Percentiles rank a stretch among this genome's conserved stretches.
phyloP scores from a whole-genome alignment of 257 asterid species.

The Agastache rugosa region DNA sequence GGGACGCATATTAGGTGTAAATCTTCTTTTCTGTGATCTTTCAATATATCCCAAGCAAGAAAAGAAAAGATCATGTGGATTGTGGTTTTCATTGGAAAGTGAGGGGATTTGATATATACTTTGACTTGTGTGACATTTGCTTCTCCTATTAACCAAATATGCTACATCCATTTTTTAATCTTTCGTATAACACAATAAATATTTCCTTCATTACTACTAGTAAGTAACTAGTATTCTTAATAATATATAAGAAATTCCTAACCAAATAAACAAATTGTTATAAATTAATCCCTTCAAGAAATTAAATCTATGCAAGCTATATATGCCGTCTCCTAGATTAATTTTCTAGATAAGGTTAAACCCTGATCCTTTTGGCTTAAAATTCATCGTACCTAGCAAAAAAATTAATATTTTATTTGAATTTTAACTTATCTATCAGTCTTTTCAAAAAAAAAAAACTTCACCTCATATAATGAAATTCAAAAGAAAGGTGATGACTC shows the following conservation, averaged over 20 bases:
- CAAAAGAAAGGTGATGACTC: conserved; percentile 43
- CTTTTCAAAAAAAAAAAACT: conserved; percentile 31
- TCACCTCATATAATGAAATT: conserved; percentile 33
- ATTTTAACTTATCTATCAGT: neutral
- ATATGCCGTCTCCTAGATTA: neutral
- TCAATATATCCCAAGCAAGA: conserved; percentile 65
- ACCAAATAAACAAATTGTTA: neutral
- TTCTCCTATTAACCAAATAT: conserved; percentile 35
- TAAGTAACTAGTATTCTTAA: neutral
- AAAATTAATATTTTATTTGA: neutral
- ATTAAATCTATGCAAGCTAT: neutral
- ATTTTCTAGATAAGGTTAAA: neutral
- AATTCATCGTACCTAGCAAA: neutral
- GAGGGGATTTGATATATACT: conserved; percentile 29
- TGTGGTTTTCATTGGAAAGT: conserved; percentile 54
- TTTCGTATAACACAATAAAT: neutral
- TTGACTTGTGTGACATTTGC: conserved; percentile 38
- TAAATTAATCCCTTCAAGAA: neutral
- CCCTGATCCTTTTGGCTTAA: neutral
- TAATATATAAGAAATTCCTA: neutral
- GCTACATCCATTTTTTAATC: neutral
- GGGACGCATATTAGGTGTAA: conserved; percentile 32
- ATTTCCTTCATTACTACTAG: neutral
- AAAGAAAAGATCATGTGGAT: conserved; percentile 68
- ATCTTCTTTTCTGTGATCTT: conserved; percentile 52